Base-by-base conservation (phyloP, 345 rosid genomes). In the Lenwebbia sp. region DNA sequence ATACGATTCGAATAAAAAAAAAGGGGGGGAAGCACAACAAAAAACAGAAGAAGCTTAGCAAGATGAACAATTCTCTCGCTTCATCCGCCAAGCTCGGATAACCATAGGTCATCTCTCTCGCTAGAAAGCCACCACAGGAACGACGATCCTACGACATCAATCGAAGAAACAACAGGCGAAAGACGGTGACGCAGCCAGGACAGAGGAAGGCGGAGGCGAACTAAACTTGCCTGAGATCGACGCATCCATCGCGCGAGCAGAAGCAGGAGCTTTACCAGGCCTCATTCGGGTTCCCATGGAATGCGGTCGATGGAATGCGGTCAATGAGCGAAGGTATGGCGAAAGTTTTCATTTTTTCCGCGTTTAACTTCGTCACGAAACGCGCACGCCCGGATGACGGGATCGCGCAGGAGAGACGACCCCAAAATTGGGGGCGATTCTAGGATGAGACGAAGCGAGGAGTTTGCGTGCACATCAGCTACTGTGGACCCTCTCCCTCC, bases 221-320 rank as follows among this genome's bases (percentile, higher is more conserved):
- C 54, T 3, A 22, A 47, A 84, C 86, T 84, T 62, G 82, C 86
- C 86, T 84, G 86, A 62, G 78, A 84, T 60, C 52, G 86, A 62
- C 51, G 86, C 0, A 30, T 60, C 86, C 82, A 84, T 60, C n/a
- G 33, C 56, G 54, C 13, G 74, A 2, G 85, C 22, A 28, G 86
- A 12, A 5, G 85, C 28, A 14, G 84, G 51, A 23, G 78, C 41
- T 33, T 33, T 4, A 40, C 78, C 7, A 3, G 78, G 47, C 47
- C 47, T 70, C 78, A 1, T 19, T 70, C 78, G 26, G 78, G 47
- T 62, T 62, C 76, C 41, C 76, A 21, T 62, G 23, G 76, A 62
- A 15, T 22, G 23, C 23, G 76, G 10, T 62, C 76, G 25, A 70
- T 70, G 2, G 47, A 10, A 9, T 37, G 78, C 60, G n/a, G 75